Evolutionary conservation across 805 yeast genomes (phyloP), one percentile per base, ranked within the genome.

Genomic region (Wickerhamomyces alni): DNA sequence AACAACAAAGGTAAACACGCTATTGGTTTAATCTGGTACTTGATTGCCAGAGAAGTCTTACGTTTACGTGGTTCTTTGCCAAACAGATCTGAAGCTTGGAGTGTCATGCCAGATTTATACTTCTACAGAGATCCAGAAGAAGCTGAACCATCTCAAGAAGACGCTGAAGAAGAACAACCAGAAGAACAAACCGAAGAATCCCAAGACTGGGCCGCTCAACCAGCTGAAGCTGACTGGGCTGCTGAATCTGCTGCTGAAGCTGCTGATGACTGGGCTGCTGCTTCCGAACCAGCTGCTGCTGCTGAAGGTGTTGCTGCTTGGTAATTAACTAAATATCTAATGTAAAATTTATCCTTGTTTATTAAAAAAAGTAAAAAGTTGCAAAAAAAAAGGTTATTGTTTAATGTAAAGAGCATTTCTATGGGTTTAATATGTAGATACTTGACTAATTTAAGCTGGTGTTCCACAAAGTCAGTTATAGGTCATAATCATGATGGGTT

Each of bases 51-150:
- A 77, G 99, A 93, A 79, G 98, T 93, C 62, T 82, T 93, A 69
- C 87, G 99, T 80, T 84, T 93, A 74, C 86, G 96, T 79, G 99
- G 99, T 69, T 82, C 88, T 67, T 74, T 93, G 61, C 88, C 94
- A 68, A 84, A 86, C 87, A 88, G 99, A 82, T 68, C 85, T 59
- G 87, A 93, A 72, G 82, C 85, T 72, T 93, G 99, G 99, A 76
- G 94, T 60, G 93, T 93, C 69, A 93, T 93, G 99, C 98, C 98
- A 72, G 99, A 93, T 79, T 82, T 93, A 73, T 93, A 89, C 89
- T 93, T 93, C 89, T 93, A 93, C 97, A 93, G 99, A 83, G 96
- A 93, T 79, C 99, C 99, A 67, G 98, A 91, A 80, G 99, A 93
- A 77, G 84, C 85, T 72, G 96, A 87, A 76, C 72, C 70, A 63